A percentile compares a stretch with the other conserved stretches of the same genome.
Evolutionary conservation across 371 early-diverging fungal species (phyloP).

Genomic region (Phascolomyces articulosus): DNA sequence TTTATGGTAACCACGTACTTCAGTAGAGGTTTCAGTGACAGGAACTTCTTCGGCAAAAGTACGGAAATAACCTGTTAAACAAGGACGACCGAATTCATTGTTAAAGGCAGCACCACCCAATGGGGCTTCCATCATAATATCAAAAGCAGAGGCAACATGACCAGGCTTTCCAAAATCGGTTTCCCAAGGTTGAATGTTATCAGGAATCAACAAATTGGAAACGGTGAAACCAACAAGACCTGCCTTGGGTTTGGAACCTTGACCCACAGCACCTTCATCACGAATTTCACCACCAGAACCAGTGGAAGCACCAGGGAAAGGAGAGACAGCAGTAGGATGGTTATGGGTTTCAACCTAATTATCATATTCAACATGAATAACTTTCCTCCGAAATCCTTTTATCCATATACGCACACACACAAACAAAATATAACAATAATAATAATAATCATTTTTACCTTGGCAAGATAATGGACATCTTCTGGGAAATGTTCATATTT

Average conservation of each 20-base stretch:
- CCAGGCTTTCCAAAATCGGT: conserved; percentile 81
- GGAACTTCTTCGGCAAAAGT: conserved; percentile 83
- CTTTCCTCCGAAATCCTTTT: too few species aligned
- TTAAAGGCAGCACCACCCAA: conserved; percentile 97
- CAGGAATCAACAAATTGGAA: conserved; percentile 92
- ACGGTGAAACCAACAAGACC: conserved; percentile 94
- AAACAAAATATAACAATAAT: too few species aligned
- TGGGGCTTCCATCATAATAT: conserved; percentile 97
- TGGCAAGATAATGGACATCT: conserved; percentile 86
- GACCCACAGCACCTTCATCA: conserved; percentile 97
- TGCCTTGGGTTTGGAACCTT: conserved; percentile 93
- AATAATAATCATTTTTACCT: conserved; percentile 63
- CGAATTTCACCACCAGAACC: conserved; percentile 98
- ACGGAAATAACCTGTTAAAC: conserved; percentile 94
- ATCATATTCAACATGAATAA: not conserved
- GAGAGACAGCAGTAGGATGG: conserved; percentile 98
- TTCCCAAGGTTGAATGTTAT: conserved; percentile 93
- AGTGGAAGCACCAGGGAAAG: conserved; percentile 95
- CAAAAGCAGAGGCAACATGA: conserved; percentile 89
- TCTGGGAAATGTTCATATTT: conserved; percentile 59
- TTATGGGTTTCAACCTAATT: conserved; percentile 95
- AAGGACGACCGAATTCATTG: conserved; percentile 98
- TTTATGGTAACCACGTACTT: conserved; percentile 95
- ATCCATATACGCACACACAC: too few species aligned
- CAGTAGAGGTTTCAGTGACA: conserved; percentile 49